These are phyloP conservation scores for Suillus paluster DNA, from an alignment of 768 basidiomycete genomes.

Conservation along the genomic window DNA sequence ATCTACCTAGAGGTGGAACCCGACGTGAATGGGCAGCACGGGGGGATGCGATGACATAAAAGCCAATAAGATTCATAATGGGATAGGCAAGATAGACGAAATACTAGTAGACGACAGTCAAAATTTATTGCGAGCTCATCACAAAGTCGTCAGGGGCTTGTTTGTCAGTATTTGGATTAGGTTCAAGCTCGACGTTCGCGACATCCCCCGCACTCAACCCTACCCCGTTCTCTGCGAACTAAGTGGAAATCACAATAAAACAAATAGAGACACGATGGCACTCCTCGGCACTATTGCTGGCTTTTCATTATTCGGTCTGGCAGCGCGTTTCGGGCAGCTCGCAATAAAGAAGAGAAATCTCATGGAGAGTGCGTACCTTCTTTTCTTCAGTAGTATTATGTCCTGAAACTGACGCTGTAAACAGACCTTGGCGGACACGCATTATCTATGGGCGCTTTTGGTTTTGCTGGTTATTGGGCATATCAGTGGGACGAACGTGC, in stretches of 20 bases:
- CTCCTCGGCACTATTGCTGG: conserved; percentile 73
- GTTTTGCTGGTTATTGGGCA: conserved; percentile 76
- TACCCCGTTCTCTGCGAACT: not conserved
- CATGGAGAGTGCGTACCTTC: conserved; percentile 70
- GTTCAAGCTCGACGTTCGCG: too few relatives aligned
- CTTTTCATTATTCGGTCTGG: conserved; percentile 83
- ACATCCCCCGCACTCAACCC: not conserved
- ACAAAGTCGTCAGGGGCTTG: too few relatives aligned
- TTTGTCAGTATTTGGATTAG: not conserved
- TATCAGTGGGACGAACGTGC: conserved; percentile 70
- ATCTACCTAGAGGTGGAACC: too few relatives aligned
- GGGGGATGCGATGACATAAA: too few relatives aligned
- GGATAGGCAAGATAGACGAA: too few relatives aligned
- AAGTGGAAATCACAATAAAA: conserved; percentile 1
- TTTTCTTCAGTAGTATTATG: not conserved
- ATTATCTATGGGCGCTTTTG: conserved; percentile 71
- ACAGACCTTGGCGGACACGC: conserved; percentile 76
- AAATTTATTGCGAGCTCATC: too few relatives aligned
- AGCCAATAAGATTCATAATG: too few relatives aligned
- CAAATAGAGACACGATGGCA: conserved; percentile 48
- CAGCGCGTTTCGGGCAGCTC: conserved; percentile 83
- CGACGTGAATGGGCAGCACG: too few relatives aligned
- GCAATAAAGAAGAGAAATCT: conserved; percentile 83
- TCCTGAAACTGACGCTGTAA: not conserved
- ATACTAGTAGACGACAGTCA: too few relatives aligned